Conservation (phyloP, 2,329 filamentous ascomycete genomes). For the Cordyceps fumosorosea region DNA sequence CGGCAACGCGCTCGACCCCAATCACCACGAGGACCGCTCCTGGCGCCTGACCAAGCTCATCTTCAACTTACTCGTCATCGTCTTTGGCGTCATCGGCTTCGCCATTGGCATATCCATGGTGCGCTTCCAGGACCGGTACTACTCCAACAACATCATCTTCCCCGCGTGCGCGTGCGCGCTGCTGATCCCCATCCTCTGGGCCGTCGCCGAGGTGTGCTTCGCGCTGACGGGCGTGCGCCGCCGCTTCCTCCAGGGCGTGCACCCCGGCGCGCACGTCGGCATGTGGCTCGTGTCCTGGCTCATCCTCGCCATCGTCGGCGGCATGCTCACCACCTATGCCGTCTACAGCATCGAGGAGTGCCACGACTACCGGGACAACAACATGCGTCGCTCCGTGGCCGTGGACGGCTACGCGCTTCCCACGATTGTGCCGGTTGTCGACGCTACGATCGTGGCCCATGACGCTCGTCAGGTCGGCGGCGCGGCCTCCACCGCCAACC, state of each 20-base stretch:
- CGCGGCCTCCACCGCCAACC: neutral
- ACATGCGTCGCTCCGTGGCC: neutral
- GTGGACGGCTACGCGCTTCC: neutral
- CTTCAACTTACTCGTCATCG: constrained; percentile 23
- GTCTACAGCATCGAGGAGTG: neutral
- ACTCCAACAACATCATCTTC: neutral
- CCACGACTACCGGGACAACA: constrained; percentile 4
- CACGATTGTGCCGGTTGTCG: neutral
- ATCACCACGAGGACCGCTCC: constrained; percentile 1
- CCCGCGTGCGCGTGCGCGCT: constrained; percentile 1
- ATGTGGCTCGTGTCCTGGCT: constrained; percentile 37
- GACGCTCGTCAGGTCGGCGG: neutral
- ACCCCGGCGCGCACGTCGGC: constrained; percentile 38
- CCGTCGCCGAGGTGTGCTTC: constrained; percentile 27
- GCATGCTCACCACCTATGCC: constrained; percentile 16
- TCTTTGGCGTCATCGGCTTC: constrained; percentile 22
- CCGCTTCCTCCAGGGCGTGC: constrained; percentile 29
- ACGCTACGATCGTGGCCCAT: neutral
- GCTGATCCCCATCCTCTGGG: constrained; percentile 30
- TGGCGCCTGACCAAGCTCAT: constrained; percentile 26
- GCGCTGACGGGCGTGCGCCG: constrained; percentile 27
- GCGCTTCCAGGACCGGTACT: neutral
- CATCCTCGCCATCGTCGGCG: constrained; percentile 21
- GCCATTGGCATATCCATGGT: constrained; percentile 23
- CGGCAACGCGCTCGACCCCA: neutral